Conservation (phyloP, 1,284 basidiomycete genomes). For the Sporisorium exsertum region DNA sequence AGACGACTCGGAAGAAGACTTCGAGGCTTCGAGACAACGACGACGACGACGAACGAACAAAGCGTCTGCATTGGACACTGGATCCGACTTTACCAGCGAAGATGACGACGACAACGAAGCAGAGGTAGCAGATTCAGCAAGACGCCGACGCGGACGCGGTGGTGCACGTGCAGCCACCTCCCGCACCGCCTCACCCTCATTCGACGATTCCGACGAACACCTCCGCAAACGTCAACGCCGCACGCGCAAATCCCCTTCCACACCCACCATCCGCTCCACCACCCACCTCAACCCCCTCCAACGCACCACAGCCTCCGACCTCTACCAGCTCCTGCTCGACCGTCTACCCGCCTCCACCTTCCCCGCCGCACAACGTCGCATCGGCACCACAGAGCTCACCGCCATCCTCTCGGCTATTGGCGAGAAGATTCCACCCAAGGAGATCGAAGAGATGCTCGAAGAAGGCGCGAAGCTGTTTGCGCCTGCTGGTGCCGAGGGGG, state of each 20-base stretch:
- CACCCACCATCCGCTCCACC: conserved; percentile 14
- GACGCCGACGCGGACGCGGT: conserved; percentile 10
- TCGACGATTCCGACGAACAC: background rate
- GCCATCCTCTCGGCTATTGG: conserved; percentile 18
- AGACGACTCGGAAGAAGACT: conserved; percentile 43
- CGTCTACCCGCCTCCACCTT: conserved; percentile 25
- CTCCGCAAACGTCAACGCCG: conserved; percentile 14
- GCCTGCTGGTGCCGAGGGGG: conserved; percentile 15
- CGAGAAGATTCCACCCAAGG: conserved; percentile 43
- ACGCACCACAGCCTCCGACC: conserved; percentile 13
- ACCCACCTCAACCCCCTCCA: conserved; percentile 40
- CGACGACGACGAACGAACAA: conserved; percentile 1
- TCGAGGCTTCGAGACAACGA: conserved; percentile 14
- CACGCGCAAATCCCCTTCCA: conserved; percentile 5
- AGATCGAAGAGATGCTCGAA: conserved; percentile 51
- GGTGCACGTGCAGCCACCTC: background rate
- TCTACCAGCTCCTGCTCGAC: conserved; percentile 31
- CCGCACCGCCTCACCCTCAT: conserved; percentile 1
- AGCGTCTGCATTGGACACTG: conserved; percentile 14
- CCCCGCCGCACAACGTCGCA: conserved; percentile 15
- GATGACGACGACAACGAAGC: conserved; percentile 14
- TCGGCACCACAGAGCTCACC: conserved; percentile 19
- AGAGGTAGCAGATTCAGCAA: background rate
- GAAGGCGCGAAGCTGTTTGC: conserved; percentile 48
- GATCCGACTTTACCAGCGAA: conserved; percentile 23